Conservation (phyloP, 805 yeast genomes). For the Candida maesae region DNA sequence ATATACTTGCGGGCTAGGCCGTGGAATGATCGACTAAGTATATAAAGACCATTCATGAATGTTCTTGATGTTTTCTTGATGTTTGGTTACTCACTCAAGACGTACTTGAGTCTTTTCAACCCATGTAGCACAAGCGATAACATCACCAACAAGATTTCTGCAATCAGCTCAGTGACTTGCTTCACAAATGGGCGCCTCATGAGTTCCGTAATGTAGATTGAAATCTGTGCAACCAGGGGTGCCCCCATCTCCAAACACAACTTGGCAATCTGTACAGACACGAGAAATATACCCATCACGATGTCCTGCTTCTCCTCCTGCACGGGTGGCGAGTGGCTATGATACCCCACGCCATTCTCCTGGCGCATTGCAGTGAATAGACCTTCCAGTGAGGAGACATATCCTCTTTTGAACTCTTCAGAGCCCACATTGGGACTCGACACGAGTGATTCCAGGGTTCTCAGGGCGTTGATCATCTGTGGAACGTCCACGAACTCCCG, state of each 20-base stretch:
- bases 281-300: constrained; percentile 11
- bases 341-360: too few relatives aligned
- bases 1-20: too few relatives aligned
- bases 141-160: constrained; percentile 11
- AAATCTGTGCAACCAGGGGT: constrained; percentile 4
- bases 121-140: constrained; percentile 7
- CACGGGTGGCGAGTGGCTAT: too few relatives aligned
- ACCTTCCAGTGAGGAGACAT: constrained; percentile 6
- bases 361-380: constrained; percentile 6
- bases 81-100: neutral
- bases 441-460: constrained; percentile 9
- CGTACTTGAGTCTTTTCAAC: constrained; percentile 3
- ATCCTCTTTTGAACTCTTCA: constrained; percentile 5
- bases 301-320: constrained; percentile 3
- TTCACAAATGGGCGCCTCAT: constrained; percentile 6
- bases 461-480: constrained; percentile 8
- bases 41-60: too few relatives aligned
- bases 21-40: too few relatives aligned
- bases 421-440: constrained; percentile 4
- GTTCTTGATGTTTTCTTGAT: too few relatives aligned
- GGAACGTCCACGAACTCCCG: constrained; percentile 14
- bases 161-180: constrained; percentile 5
- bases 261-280: constrained; percentile 11
- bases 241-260: constrained; percentile 11
- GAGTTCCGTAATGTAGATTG: constrained; percentile 1